phyloP scores from a whole-genome alignment of 345 rosid species.

The Murraya paniculata region DNA sequence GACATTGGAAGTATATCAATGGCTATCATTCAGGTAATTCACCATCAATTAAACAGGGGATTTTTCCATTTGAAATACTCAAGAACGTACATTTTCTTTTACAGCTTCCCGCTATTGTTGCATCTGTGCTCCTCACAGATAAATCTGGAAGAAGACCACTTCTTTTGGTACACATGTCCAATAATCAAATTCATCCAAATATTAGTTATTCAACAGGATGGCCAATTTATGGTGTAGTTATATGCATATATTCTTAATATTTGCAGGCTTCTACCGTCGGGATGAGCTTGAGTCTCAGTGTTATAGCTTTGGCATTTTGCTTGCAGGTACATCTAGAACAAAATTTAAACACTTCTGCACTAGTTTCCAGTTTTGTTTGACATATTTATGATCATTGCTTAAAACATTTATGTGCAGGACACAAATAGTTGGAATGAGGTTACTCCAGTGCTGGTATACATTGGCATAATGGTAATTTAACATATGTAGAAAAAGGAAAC shows the following conservation, averaged over 20 bases:
- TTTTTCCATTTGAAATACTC: not conserved
- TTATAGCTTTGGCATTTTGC: constrained; percentile 29
- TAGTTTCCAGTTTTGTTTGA: not conserved
- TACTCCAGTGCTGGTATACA: constrained; percentile 24
- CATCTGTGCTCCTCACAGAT: constrained; percentile 20
- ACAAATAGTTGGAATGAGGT: constrained; percentile 13
- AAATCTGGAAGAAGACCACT: constrained; percentile 33
- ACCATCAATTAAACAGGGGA: not conserved
- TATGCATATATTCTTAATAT: too few relatives aligned
- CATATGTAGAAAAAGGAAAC: too few relatives aligned
- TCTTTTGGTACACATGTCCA: constrained; percentile 20
- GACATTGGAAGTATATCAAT: not conserved
- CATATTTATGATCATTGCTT: not conserved
- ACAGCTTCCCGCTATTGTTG: constrained; percentile 17
- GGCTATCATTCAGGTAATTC: not conserved
- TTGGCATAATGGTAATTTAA: constrained; percentile 17
- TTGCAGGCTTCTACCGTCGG: constrained; percentile 27
- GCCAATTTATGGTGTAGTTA: not conserved
- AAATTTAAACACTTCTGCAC: not conserved
- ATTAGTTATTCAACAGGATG: not conserved
- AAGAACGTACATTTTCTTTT: not conserved
- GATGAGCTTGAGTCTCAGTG: constrained; percentile 18
- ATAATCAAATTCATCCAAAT: not conserved
- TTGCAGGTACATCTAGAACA: constrained; percentile 27
- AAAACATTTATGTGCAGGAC: constrained; percentile 17